These are phyloP conservation scores for Parachaetomium inaequale DNA, from an alignment of 495 filamentous ascomycete species.

Conservation along the genomic window DNA sequence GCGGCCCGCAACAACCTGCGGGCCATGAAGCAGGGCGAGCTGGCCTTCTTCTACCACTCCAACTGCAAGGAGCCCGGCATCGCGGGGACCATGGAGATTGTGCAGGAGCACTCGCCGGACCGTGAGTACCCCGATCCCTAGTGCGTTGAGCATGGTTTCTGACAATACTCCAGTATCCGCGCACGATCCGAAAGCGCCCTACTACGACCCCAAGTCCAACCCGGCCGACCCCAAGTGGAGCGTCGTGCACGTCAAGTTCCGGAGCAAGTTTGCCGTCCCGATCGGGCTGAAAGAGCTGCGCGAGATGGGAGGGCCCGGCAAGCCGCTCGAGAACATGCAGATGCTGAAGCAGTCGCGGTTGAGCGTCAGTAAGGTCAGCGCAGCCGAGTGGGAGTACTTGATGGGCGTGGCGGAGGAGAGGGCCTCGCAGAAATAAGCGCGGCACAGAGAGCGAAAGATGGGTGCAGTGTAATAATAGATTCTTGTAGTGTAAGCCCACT, in stretches of 20 bases:
- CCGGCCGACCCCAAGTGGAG: conserved; percentile 85
- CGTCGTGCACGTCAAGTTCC: conserved; percentile 81
- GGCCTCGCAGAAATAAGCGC: conserved; percentile 3
- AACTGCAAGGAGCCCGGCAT: conserved; percentile 89
- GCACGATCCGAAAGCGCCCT: conserved; percentile 71
- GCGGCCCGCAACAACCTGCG: conserved; percentile 80
- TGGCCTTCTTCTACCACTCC: conserved; percentile 97
- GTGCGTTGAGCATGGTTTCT: background rate
- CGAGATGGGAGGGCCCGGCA: conserved; percentile 53
- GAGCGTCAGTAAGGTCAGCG: conserved; percentile 75
- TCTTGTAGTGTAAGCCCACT: background rate
- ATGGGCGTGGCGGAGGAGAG: conserved; percentile 50
- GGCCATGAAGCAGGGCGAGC: conserved; percentile 84
- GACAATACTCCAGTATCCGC: conserved; percentile 59
- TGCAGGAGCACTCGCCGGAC: conserved; percentile 74
- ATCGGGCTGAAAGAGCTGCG: conserved; percentile 74
- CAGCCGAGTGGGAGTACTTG: conserved; percentile 77
- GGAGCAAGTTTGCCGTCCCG: conserved; percentile 69
- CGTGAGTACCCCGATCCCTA: conserved; percentile 45
- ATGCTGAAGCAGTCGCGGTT: conserved; percentile 73
- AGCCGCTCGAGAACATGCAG: conserved; percentile 74
- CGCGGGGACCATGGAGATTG: conserved; percentile 91
- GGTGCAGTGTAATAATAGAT: background rate
- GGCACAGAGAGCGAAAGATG: background rate
- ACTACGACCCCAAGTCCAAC: conserved; percentile 72